Base-by-base conservation (phyloP, 1,139 yeast genomes). In the Nakaseomyces nivariensis region DNA sequence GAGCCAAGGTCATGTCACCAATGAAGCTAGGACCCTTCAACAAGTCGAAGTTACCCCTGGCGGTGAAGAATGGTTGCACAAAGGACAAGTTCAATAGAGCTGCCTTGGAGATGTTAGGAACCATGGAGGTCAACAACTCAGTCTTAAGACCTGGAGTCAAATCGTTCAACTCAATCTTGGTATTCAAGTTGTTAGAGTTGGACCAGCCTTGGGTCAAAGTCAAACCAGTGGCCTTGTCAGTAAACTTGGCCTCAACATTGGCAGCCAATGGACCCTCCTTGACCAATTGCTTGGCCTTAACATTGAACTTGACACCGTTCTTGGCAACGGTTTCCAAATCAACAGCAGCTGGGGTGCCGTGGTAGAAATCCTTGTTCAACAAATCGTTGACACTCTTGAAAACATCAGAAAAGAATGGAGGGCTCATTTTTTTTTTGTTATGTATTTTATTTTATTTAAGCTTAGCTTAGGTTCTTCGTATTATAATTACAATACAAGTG, bases 131-230 rank as follows among this genome's bases (percentile, higher is more conserved):
- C 70, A 85, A 82, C 69, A 92, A 76, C 74, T 90, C 97, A 60
- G 95, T 87, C 78, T 89, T 90, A 66, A 92, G 80, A 63, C 97
- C 97, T 64, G 96, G 96, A 57, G 97, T 85, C 73, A 90, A 79
- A 72, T 90, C 96, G 57, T 83, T 79, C 68, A 90, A 78, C 77
- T 90, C 97, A 63, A 92, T 79, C 80, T 89, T 90, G 75, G 97
- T 87, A 78, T 83, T 86, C 69, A 92, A 76, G 58, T 85, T 79
- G 72, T 90, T 90, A 71, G 95, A 85, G 63, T 95, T 88, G 77
- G 89, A 85, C 97, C 97, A 92, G 68, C 96, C 96, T 77, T 92
- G 97, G 63, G 97, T 88, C 69, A 92, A 76, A 61, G 96, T 83
- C 69, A 92, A 77, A 58, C 97, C 97, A 58, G 94, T 78, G 58